Evolutionary conservation across 2,329 filamentous ascomycete genomes (phyloP).

Genomic region (Bipolaris cookei): DNA sequence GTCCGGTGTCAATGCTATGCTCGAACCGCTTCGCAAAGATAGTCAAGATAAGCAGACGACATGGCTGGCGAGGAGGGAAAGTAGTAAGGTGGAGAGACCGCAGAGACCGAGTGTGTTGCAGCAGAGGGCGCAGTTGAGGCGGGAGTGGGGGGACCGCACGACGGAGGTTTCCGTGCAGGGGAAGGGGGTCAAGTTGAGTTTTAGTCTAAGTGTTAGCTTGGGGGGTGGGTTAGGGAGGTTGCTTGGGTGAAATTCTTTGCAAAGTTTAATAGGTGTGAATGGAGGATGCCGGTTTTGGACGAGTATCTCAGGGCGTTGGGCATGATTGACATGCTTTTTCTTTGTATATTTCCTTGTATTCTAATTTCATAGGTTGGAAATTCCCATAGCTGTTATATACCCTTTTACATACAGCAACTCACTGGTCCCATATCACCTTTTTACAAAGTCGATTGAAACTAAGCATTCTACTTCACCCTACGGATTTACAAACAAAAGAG

Average conservation of each 20-base stretch:
- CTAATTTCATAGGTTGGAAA: too few species aligned
- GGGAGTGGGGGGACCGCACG: constrained; percentile 37
- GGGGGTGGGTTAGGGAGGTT: constrained; percentile 34
- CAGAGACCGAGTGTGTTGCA: constrained; percentile 25
- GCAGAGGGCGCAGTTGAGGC: constrained; percentile 30
- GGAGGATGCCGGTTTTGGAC: not conserved
- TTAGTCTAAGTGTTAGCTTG: constrained; percentile 38
- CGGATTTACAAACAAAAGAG: too few species aligned
- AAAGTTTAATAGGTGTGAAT: not conserved
- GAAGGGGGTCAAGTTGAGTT: constrained; percentile 38
- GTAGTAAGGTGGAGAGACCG: constrained; percentile 8
- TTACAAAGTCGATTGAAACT: too few species aligned
- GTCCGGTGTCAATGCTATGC: constrained; percentile 27
- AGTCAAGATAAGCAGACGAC: constrained; percentile 14
- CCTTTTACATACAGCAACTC: too few species aligned
- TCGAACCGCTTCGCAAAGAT: constrained; percentile 28
- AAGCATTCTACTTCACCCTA: too few species aligned
- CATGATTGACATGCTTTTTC: too few species aligned
- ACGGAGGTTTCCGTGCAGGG: constrained; percentile 34
- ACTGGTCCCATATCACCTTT: too few species aligned
- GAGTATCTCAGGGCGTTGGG: too few species aligned
- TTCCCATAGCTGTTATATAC: too few species aligned
- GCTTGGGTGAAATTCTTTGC: constrained; percentile 20
- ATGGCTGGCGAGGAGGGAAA: constrained; percentile 8
- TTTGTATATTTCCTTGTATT: too few species aligned